Evolutionary conservation across 2,329 filamentous ascomycete species (phyloP).

Genomic region (Fusarium acutatum): DNA sequence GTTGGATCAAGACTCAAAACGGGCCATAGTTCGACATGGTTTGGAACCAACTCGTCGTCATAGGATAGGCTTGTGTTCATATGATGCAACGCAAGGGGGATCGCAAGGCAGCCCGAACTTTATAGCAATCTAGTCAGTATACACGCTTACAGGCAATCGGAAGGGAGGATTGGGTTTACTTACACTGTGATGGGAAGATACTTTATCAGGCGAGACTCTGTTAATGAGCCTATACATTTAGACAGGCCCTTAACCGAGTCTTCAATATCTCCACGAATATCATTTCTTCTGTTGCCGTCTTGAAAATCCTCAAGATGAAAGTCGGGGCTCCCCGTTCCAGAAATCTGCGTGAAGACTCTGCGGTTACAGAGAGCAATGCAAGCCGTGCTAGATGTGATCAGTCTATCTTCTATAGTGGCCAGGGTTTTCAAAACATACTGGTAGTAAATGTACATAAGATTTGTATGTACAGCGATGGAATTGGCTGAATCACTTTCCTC

Average conservation of each 20-base stretch:
- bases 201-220: not conserved
- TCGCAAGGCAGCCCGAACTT: not conserved
- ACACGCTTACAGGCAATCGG: rapidly evolving
- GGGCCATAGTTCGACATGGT: rapidly evolving
- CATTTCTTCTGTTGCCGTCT: not conserved
- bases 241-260: not conserved
- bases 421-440: not conserved
- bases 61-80: not conserved
- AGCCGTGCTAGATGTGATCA: not conserved
- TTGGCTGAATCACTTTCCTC: rapidly evolving
- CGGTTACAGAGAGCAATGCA: not conserved
- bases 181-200: not conserved
- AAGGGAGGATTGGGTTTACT: rapidly evolving
- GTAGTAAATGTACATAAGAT: not conserved
- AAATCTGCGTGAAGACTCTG: not conserved
- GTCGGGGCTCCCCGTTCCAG: not conserved
- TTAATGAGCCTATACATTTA: not conserved
- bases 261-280: not conserved
- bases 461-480: not conserved
- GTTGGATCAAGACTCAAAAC: rapidly evolving
- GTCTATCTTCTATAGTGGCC: rapidly evolving
- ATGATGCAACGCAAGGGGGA: not conserved
- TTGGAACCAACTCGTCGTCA: rapidly evolving
- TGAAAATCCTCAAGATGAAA: rapidly evolving
- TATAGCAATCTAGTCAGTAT: not conserved